phyloP scores from a whole-genome alignment of 1,284 basidiomycete species.

The Irpex sp. region DNA sequence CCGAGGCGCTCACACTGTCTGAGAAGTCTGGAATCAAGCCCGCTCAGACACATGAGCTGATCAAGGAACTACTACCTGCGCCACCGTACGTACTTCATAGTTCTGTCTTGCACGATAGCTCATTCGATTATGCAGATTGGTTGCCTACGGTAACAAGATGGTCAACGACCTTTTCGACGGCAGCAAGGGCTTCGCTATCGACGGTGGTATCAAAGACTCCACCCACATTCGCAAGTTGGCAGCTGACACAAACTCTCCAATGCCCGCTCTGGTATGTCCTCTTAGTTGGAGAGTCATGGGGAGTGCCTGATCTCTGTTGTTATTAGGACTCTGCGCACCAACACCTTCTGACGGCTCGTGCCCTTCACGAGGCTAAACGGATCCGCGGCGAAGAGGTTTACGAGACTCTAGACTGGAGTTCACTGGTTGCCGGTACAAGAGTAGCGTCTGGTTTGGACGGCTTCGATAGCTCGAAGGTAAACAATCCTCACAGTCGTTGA shows the following conservation, averaged over 20 bases:
- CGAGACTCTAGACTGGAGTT: constrained; percentile 70
- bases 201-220: constrained; percentile 86
- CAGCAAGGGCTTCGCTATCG: constrained; percentile 78
- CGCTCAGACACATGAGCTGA: constrained; percentile 23
- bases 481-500: not conserved
- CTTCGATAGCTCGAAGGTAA: constrained; percentile 47
- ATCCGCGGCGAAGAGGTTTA: constrained; percentile 42
- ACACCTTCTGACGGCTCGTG: constrained; percentile 76
- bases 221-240: constrained; percentile 63
- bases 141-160: constrained; percentile 69
- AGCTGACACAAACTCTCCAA: constrained; percentile 67
- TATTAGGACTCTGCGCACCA: constrained; percentile 65
- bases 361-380: constrained; percentile 51
- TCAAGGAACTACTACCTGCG: constrained; percentile 54
- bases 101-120: constrained; percentile 15
- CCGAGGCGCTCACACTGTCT: constrained; percentile 79
- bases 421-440: constrained; percentile 63
- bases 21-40: constrained; percentile 82
- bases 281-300: not conserved
- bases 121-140: constrained; percentile 32
- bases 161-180: constrained; percentile 73
- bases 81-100: constrained; percentile 39
- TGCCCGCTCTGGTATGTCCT: constrained; percentile 60
- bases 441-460: constrained; percentile 65
- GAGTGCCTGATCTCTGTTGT: too few species aligned